Conservation (phyloP, 352 stramenopile species). For the Phytophthora multivora region DNA sequence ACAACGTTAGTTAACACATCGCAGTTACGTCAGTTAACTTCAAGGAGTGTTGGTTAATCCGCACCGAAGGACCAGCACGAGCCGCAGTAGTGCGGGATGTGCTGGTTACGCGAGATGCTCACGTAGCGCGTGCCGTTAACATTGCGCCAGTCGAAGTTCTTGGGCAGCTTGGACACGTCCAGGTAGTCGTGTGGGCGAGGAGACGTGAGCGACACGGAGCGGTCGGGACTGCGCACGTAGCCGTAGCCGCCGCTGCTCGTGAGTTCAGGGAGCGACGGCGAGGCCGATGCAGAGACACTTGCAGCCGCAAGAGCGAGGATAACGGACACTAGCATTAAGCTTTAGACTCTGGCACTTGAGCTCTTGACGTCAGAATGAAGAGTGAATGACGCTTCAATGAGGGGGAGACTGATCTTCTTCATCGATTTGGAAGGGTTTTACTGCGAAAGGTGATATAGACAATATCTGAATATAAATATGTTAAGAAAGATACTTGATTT, state of each 20-base stretch:
- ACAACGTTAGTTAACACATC: conserved; percentile 1
- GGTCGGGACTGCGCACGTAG: conserved; percentile 76
- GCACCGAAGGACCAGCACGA: conserved; percentile 88
- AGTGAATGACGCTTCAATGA: conserved; percentile 25
- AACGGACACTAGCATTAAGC: conserved; percentile 18
- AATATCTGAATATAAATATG: neutral
- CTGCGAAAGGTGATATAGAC: neutral
- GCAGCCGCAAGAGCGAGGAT: conserved; percentile 14
- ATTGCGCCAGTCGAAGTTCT: conserved; percentile 94
- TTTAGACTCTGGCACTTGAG: conserved; percentile 5
- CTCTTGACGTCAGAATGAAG: conserved; percentile 30
- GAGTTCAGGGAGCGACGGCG: conserved; percentile 2
- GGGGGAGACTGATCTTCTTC: conserved; percentile 20
- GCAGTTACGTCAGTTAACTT: conserved; percentile 9
- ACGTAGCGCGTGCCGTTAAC: conserved; percentile 85
- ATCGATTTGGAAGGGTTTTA: conserved; percentile 9
- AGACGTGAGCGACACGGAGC: conserved; percentile 65
- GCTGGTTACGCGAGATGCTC: conserved; percentile 86
- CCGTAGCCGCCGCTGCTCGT: conserved; percentile 39
- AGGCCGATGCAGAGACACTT: conserved; percentile 3
- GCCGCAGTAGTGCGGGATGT: conserved; percentile 89
- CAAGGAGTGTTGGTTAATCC: conserved; percentile 18
- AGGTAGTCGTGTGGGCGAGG: conserved; percentile 74
- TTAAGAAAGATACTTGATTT: neutral
- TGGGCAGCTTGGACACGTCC: conserved; percentile 78